Conservation (phyloP, 1,284 basidiomycete species). For the Irpex sp. region DNA sequence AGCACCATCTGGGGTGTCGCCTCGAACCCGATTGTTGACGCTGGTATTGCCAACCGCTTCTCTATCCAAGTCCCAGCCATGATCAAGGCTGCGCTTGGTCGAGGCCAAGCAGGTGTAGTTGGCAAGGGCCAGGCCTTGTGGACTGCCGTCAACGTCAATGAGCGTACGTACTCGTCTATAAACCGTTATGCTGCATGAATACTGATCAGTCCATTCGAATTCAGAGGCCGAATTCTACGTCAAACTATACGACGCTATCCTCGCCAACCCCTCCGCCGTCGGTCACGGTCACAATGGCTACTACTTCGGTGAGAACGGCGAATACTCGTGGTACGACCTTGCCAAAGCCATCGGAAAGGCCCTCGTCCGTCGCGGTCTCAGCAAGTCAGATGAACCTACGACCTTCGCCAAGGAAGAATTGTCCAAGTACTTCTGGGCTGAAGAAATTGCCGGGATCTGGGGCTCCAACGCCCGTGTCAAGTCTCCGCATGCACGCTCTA, state of each 20-base stretch:
- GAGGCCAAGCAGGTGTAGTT: neutral
- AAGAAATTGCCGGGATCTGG: neutral
- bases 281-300: constrained; percentile 39
- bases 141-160: neutral
- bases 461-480: neutral
- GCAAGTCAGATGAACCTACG: constrained; percentile 4
- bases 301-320: constrained; percentile 43
- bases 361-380: constrained; percentile 21
- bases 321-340: constrained; percentile 32
- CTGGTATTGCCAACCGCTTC: neutral
- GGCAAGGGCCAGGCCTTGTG: neutral
- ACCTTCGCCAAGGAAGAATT: constrained; percentile 7
- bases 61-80: neutral
- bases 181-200: neutral
- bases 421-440: constrained; percentile 11
- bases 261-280: constrained; percentile 12
- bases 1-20: neutral
- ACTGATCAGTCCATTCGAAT: neutral
- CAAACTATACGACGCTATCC: constrained; percentile 15
- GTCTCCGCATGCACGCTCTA: neutral
- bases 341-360: constrained; percentile 29
- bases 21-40: neutral
- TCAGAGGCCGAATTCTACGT: constrained; percentile 1
- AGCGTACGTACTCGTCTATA: neutral
- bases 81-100: neutral